Percentiles rank a stretch among this genome's conserved stretches.
Conservation (phyloP, 2,329 filamentous ascomycete genomes). For the Arachnomyces sp. region DNA sequence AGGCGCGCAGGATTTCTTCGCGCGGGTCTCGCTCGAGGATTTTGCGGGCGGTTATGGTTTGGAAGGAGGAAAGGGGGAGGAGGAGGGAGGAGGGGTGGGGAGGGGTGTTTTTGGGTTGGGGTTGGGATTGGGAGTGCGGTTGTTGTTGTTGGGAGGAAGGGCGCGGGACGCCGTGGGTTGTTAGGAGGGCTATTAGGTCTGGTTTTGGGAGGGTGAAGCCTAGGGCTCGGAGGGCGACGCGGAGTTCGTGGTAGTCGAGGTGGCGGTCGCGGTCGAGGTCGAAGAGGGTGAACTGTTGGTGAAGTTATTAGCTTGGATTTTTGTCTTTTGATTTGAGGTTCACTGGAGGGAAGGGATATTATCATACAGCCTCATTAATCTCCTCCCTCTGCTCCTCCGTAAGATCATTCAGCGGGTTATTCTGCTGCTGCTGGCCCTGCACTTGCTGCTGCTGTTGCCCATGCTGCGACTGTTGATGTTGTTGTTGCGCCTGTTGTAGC, state of each 20-base stretch:
- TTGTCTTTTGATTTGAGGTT: too few relatives aligned
- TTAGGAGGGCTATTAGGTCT: constrained; percentile 73
- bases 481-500: constrained; percentile 25
- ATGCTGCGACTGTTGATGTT: constrained; percentile 35
- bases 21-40: constrained; percentile 76
- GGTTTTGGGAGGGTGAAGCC: constrained; percentile 85
- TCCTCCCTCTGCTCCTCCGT: constrained; percentile 87
- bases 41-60: constrained; percentile 67
- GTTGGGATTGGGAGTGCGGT: constrained; percentile 16
- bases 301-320: too few relatives aligned
- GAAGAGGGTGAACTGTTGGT: constrained; percentile 83
- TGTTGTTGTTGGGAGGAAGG: constrained; percentile 36
- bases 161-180: constrained; percentile 63
- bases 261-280: constrained; percentile 90
- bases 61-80: constrained; percentile 64
- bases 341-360: constrained; percentile 14
- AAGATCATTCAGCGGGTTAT: constrained; percentile 49
- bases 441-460: constrained; percentile 36
- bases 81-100: constrained; percentile 58
- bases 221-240: constrained; percentile 89
- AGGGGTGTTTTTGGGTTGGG: constrained; percentile 29
- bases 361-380: constrained; percentile 82
- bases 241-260: constrained; percentile 97
- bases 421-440: constrained; percentile 36
- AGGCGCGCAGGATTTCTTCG: constrained; percentile 85